Conservation (phyloP, 2,329 filamentous ascomycete genomes). For the Dactylellina drechsleri region DNA sequence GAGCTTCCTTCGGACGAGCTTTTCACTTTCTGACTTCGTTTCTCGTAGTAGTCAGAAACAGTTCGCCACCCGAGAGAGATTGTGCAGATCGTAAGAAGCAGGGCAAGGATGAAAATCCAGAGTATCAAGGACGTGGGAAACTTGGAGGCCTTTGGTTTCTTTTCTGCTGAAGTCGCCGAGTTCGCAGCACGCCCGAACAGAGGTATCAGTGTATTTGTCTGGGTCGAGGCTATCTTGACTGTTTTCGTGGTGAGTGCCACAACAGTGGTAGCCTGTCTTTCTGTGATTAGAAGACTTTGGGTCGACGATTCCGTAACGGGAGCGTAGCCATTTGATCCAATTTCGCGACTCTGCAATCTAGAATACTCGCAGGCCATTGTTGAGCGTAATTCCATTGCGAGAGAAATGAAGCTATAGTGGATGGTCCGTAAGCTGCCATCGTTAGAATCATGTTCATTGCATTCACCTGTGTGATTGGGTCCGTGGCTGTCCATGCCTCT, state of each 20-base stretch:
- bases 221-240: slow-evolving; percentile 22
- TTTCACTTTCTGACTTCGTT: background rate
- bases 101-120: slow-evolving; percentile 8
- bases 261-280: background rate
- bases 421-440: slow-evolving; percentile 11
- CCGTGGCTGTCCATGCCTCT: slow-evolving; percentile 12
- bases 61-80: slow-evolving; percentile 22
- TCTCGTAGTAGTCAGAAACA: slow-evolving; percentile 4
- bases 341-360: background rate
- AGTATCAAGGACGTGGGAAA: slow-evolving; percentile 6
- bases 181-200: slow-evolving; percentile 10
- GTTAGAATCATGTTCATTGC: slow-evolving; percentile 8
- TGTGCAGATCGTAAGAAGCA: slow-evolving; percentile 14
- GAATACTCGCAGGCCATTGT: background rate
- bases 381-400: slow-evolving; percentile 11
- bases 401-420: slow-evolving; percentile 1
- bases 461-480: slow-evolving; percentile 1
- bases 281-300: background rate
- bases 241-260: slow-evolving; percentile 21
- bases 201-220: slow-evolving; percentile 29
- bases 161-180: slow-evolving; percentile 1
- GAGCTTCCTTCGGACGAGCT: background rate
- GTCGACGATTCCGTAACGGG: background rate
- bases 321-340: background rate
- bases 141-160: background rate